Conservation (phyloP, 2,329 filamentous ascomycete genomes). For the Verticillium tricorpus region DNA sequence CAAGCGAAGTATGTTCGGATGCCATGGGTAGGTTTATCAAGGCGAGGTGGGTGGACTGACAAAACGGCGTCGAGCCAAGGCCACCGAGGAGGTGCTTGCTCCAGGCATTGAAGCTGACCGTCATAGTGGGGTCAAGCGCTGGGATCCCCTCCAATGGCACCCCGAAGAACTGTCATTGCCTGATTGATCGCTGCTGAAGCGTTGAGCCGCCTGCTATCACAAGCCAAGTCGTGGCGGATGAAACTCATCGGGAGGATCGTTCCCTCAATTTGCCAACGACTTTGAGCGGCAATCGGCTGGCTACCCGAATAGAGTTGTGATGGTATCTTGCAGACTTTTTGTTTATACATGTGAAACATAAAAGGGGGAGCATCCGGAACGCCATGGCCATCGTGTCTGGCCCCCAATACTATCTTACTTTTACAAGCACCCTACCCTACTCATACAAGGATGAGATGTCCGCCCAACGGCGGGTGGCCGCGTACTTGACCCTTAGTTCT, state of each 20-base stretch:
- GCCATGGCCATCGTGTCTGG: neutral
- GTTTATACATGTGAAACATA: neutral
- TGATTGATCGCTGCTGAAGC: neutral
- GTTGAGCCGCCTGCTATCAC: neutral
- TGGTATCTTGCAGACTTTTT: neutral
- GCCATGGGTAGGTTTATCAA: neutral
- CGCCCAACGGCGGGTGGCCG: neutral
- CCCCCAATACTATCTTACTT: neutral
- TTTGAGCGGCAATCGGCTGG: no score
- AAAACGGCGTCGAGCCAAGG: neutral
- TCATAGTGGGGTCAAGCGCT: constrained; percentile 2
- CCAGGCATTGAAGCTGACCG: neutral
- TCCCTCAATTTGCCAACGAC: no score
- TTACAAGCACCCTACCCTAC: neutral
- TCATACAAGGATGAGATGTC: neutral
- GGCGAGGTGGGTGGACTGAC: neutral
- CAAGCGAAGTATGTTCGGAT: neutral
- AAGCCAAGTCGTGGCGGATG: no score
- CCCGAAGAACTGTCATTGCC: neutral
- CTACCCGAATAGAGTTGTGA: neutral
- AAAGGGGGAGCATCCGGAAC: neutral
- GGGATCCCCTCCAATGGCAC: neutral
- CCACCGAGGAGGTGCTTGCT: neutral
- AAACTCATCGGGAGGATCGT: no score
- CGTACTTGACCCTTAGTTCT: constrained; percentile 5